Base-by-base conservation (phyloP, 1,284 basidiomycete species). In the Ustilago esculenta region DNA sequence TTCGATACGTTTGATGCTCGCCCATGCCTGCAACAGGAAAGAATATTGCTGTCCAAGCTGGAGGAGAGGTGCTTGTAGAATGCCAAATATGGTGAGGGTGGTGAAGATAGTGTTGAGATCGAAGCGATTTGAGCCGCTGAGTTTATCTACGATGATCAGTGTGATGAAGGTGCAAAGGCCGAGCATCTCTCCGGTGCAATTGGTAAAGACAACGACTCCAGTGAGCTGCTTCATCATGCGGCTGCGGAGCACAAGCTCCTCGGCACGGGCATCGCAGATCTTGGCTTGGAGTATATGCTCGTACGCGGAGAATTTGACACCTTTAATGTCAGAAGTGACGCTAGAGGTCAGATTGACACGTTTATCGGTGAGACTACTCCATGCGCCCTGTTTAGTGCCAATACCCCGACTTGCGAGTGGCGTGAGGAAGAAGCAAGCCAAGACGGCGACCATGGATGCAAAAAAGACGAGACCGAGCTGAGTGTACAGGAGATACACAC, bases 251-350 rank as follows among this genome's bases (percentile, higher is more conserved):
- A 18, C 8, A 6, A 76, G 42, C 49, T 80, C 78, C n/a, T 54
- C 46, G n/a, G 43, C 53, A 12, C 77, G 60, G 5, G 58, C 33
- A 21, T 56, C 50, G 35, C 51, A 39, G 25, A 79, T 39, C 48
- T 74, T 79, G 11, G 17, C 12, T 12, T 56, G 43, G 6, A 79
- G 33, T 24, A 74, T 35, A 15, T 63, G 47, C 39, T 80, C 77
- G 39, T 76, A 79, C 9, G 75, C 78, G 11, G 72, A 65, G 27
- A 74, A 54, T 41, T 80, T 80, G 53, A 77, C 64, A 10, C 75
- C 77, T 30, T 75, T 76, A 44, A 78, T 76, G 46, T 75, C 71
- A n/a, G 52, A 47, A 9, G 72, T 42, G 25, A 67, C 48, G n/a
- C 64, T 73, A 15, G 52, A 58, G 12, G 68, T 58, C 9, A 77